Conservation (phyloP, 805 yeast species). For the Kuraishia capsulata region DNA sequence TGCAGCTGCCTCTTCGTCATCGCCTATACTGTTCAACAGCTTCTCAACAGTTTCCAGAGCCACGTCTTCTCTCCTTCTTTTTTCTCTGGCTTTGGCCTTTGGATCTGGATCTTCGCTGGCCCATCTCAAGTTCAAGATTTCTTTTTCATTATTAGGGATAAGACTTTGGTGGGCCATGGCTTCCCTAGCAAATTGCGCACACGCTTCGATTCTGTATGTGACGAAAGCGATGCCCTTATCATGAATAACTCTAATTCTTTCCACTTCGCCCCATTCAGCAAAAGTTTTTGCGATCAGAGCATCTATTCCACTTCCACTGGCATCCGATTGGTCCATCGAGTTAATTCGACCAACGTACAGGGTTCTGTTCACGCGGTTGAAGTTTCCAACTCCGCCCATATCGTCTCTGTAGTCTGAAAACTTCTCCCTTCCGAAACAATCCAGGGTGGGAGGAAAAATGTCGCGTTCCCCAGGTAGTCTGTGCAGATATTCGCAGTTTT, state of each 20-base stretch:
- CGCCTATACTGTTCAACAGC: slow-evolving; percentile 25
- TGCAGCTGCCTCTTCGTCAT: slow-evolving; percentile 13
- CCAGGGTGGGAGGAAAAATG: slow-evolving; percentile 51
- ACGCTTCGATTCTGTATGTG: slow-evolving; percentile 53
- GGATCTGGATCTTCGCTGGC: slow-evolving; percentile 87
- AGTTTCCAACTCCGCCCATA: slow-evolving; percentile 90
- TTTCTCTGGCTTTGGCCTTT: slow-evolving; percentile 38
- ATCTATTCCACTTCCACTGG: slow-evolving; percentile 23
- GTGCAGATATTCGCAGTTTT: slow-evolving; percentile 68
- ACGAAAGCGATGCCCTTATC: slow-evolving; percentile 71
- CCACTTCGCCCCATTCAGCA: slow-evolving; percentile 69
- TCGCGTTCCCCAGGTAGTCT: slow-evolving; percentile 62
- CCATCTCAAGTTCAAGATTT: slow-evolving; percentile 71
- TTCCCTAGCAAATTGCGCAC: slow-evolving; percentile 93
- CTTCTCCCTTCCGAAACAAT: slow-evolving; percentile 91
- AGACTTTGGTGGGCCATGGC: slow-evolving; percentile 84
- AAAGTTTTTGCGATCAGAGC: slow-evolving; percentile 40
- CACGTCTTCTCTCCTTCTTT: slow-evolving; percentile 37
- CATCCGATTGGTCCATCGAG: slow-evolving; percentile 21
- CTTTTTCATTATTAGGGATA: slow-evolving; percentile 38
- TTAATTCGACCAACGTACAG: slow-evolving; percentile 61
- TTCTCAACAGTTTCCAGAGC: slow-evolving; percentile 45
- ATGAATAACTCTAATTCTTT: slow-evolving; percentile 50
- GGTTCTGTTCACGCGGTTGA: slow-evolving; percentile 60
- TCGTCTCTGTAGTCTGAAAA: slow-evolving; percentile 78